Conservation (phyloP, 179 eudicot genomes). For the Silene vulgaris region DNA sequence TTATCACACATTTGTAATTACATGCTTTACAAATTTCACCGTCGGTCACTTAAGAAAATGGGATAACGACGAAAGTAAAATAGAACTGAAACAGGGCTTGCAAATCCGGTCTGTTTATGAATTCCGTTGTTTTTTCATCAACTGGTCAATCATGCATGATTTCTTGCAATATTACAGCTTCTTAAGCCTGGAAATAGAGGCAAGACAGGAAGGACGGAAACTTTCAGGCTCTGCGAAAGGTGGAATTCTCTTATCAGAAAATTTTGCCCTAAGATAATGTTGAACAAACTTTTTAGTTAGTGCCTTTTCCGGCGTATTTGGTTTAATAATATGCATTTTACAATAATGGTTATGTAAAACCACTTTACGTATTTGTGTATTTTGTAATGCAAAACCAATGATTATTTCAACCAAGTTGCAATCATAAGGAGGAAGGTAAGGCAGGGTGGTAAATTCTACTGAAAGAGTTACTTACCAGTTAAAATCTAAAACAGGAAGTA, state of each 20-base stretch:
- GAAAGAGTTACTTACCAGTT: constrained; percentile 14
- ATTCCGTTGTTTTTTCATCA: neutral
- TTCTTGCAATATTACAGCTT: constrained; percentile 5
- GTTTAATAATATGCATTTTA: neutral
- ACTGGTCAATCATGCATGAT: neutral
- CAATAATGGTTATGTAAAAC: neutral
- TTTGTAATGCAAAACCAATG: neutral
- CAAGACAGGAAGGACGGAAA: neutral
- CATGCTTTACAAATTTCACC: neutral
- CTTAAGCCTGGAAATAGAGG: constrained; percentile 3
- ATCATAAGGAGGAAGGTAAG: neutral
- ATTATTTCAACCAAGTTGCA: neutral
- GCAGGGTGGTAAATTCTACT: neutral
- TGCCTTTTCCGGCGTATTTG: no score
- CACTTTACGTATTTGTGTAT: neutral
- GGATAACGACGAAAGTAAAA: neutral
- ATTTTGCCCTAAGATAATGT: no score
- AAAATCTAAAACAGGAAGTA: constrained; percentile 64
- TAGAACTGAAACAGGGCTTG: neutral
- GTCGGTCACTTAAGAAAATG: neutral
- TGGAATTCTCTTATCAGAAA: no score
- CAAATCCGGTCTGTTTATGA: neutral
- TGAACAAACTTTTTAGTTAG: no score
- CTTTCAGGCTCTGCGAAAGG: neutral
- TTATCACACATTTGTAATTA: constrained; percentile 4